These are phyloP conservation scores for Gleditsia sinensis DNA, from an alignment of 306 rosid genomes.

Conservation along the genomic window DNA sequence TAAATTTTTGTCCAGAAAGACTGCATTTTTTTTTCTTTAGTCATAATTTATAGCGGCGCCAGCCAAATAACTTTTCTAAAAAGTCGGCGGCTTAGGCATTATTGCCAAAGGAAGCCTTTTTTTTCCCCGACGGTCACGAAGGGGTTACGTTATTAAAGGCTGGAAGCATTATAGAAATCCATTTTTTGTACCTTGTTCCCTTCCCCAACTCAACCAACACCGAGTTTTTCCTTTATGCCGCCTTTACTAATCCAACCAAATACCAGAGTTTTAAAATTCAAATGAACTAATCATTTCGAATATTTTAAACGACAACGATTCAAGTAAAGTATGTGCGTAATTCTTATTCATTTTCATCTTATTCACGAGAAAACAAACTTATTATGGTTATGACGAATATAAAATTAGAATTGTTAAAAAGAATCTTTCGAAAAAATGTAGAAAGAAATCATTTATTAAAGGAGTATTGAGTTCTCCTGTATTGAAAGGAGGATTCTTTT, in stretches of 20 bases:
- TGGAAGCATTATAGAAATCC: slow-evolving; percentile 30
- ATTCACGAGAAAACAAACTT: background rate
- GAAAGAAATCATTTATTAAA: slow-evolving; percentile 35
- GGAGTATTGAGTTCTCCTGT: slow-evolving; percentile 42
- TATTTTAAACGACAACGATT: slow-evolving; percentile 23
- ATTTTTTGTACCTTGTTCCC: slow-evolving; percentile 34
- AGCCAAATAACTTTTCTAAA: slow-evolving; percentile 14
- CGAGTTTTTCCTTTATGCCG: slow-evolving; percentile 29
- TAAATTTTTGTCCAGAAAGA: background rate
- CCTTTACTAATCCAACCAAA: slow-evolving; percentile 42
- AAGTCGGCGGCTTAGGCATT: slow-evolving; percentile 24
- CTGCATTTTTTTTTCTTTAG: background rate
- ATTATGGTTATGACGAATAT: background rate
- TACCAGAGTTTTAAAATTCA: slow-evolving; percentile 35
- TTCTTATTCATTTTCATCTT: slow-evolving; percentile 13
- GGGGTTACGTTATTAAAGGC: slow-evolving; percentile 41
- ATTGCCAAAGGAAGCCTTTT: slow-evolving; percentile 54
- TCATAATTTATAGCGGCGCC: slow-evolving; percentile 5
- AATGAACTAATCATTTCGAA: slow-evolving; percentile 35
- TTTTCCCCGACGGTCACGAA: slow-evolving; percentile 37
- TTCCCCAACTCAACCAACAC: slow-evolving; percentile 43
- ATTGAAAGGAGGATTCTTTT: slow-evolving; percentile 37
- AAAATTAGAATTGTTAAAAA: background rate
- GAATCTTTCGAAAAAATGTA: too few relatives aligned
- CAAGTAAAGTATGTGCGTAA: background rate